A percentile compares a stretch with the other conserved stretches of the same genome.
These are phyloP conservation scores for Phaeosphaeriaceae sp. DNA, from an alignment of 2,329 filamentous ascomycete species.

Conservation along the genomic window DNA sequence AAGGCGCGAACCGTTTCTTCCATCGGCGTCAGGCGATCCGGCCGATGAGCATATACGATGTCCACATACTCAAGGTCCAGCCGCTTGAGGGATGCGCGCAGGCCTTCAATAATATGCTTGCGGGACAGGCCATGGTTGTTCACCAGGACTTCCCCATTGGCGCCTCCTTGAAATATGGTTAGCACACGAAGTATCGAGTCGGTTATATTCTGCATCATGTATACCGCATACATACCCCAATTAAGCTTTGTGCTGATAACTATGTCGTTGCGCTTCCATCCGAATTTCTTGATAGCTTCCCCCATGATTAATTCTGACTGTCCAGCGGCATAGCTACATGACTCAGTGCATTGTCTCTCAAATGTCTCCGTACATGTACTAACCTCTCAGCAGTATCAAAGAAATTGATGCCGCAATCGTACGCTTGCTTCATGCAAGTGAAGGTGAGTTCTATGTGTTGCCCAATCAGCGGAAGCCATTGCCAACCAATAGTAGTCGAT, in stretches of 20 bases:
- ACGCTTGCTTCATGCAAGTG: constrained; percentile 61
- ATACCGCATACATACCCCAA: constrained; percentile 52
- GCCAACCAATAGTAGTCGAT: neutral
- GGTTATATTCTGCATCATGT: neutral
- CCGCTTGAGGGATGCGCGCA: constrained; percentile 66
- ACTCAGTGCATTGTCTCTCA: neutral
- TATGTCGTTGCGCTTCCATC: constrained; percentile 59
- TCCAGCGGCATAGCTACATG: constrained; percentile 55
- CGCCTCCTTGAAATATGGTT: constrained; percentile 42
- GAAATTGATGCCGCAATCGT: constrained; percentile 59
- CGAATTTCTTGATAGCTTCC: constrained; percentile 62
- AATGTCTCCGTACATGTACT: no score
- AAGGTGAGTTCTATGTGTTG: constrained; percentile 59
- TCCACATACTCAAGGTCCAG: constrained; percentile 70
- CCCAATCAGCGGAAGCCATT: neutral
- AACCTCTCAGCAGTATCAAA: constrained; percentile 35
- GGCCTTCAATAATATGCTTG: constrained; percentile 75
- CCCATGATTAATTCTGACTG: constrained; percentile 64
- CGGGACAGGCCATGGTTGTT: constrained; percentile 73
- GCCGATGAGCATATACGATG: constrained; percentile 72
- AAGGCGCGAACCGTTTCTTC: constrained; percentile 75
- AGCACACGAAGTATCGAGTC: neutral
- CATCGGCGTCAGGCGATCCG: constrained; percentile 72
- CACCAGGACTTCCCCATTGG: constrained; percentile 59
- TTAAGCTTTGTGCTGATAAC: constrained; percentile 56